Evolutionary conservation across 371 early-diverging fungal species (phyloP).

Genomic region (Mucor velutinosus): DNA sequence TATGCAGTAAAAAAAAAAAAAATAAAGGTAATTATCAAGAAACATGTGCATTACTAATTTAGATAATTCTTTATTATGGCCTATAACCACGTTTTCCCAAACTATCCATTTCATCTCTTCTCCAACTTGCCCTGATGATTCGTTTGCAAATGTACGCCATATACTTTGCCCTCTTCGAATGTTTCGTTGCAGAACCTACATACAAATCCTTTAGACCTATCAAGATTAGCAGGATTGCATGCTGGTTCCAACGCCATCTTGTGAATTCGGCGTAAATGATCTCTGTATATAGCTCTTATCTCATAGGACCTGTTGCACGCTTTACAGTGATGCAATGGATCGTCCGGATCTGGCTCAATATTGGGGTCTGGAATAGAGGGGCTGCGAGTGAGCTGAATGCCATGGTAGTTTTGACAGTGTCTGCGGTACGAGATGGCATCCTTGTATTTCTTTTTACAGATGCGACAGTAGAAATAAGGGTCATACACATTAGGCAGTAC

Average conservation of each 20-base stretch:
- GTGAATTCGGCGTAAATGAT: neutral
- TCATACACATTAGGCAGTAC: neutral
- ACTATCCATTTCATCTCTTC: neutral
- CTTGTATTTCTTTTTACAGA: neutral
- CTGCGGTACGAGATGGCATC: neutral
- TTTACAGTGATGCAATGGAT: neutral
- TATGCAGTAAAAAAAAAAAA: neutral
- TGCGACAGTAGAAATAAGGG: neutral
- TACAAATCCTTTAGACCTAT: neutral
- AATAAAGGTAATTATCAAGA: too few species aligned
- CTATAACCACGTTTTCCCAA: neutral
- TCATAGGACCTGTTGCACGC: neutral
- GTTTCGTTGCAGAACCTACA: neutral
- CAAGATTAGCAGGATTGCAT: neutral
- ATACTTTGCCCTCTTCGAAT: neutral
- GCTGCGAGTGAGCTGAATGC: neutral
- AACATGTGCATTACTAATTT: neutral
- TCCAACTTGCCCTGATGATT: neutral
- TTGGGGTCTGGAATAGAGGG: neutral
- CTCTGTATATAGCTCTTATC: neutral
- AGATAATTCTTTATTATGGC: neutral
- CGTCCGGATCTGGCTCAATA: neutral
- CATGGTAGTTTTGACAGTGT: neutral
- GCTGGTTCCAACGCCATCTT: neutral
- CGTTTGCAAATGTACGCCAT: neutral